Evolutionary conservation across 192 early-diverging fungal genomes (phyloP).

Genomic region (Podila verticillata): DNA sequence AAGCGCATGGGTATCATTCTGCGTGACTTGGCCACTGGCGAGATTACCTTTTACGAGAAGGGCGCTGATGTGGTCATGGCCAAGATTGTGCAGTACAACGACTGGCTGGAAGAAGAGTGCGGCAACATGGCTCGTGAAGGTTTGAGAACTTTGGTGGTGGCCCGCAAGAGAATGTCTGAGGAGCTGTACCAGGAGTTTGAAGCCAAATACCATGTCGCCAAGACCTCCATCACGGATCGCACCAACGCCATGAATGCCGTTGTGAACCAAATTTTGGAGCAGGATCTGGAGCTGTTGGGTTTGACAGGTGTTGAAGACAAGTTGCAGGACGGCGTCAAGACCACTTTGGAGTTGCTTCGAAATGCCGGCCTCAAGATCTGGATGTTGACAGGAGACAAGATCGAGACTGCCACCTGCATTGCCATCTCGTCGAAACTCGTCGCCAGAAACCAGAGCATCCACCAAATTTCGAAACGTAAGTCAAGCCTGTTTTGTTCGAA

Average conservation of each 20-base stretch:
- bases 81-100: constrained; percentile 88
- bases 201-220: constrained; percentile 72
- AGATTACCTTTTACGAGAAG: constrained; percentile 93
- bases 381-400: constrained; percentile 99
- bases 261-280: constrained; percentile 75
- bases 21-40: constrained; percentile 69
- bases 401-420: constrained; percentile 96
- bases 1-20: constrained; percentile 98
- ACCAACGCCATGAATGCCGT: constrained; percentile 74
- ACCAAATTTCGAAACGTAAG: constrained; percentile 78
- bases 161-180: constrained; percentile 78
- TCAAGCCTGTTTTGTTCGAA: not conserved
- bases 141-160: constrained; percentile 93
- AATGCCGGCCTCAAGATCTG: constrained; percentile 94
- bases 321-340: constrained; percentile 91
- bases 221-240: constrained; percentile 75
- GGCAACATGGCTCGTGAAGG: constrained; percentile 97
- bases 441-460: constrained; percentile 85
- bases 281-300: constrained; percentile 90
- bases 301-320: constrained; percentile 97
- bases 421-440: constrained; percentile 93
- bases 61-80: constrained; percentile 94
- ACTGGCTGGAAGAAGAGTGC: constrained; percentile 98
- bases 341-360: constrained; percentile 86
- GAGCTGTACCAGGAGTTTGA: constrained; percentile 77